These are phyloP conservation scores for Ustilago hordei DNA, from an alignment of 1,284 basidiomycete genomes.

Conservation along the genomic window DNA sequence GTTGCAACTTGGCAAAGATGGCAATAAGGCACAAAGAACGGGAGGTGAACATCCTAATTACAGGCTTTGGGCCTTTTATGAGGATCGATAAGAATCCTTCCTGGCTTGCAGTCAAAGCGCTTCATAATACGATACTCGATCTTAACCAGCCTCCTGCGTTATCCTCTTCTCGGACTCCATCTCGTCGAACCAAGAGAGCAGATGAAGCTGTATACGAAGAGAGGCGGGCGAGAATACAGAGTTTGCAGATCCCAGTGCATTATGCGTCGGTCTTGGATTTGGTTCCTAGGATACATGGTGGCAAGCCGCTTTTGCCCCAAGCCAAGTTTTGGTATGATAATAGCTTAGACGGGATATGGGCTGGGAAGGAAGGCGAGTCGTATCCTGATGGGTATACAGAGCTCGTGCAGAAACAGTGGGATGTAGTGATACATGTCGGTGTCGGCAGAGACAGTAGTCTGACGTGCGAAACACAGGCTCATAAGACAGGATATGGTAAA, in stretches of 20 bases:
- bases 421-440: constrained; percentile 51
- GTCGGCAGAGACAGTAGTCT: constrained; percentile 33
- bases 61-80: constrained; percentile 52
- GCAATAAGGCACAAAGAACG: constrained; percentile 11
- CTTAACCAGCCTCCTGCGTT: not conserved
- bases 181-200: not conserved
- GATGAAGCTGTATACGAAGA: not conserved
- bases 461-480: constrained; percentile 45
- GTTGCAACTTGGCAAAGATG: constrained; percentile 1
- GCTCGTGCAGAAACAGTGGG: constrained; percentile 10
- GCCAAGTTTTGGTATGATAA: constrained; percentile 41
- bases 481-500: constrained; percentile 40
- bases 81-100: constrained; percentile 41
- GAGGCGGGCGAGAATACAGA: constrained; percentile 30
- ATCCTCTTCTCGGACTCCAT: not conserved
- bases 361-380: not conserved
- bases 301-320: not conserved
- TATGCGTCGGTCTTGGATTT: constrained; percentile 43
- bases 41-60: constrained; percentile 43
- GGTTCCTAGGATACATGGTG: constrained; percentile 35
- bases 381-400: constrained; percentile 39
- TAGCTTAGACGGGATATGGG: constrained; percentile 11
- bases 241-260: constrained; percentile 43
- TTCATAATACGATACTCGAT: constrained; percentile 33
- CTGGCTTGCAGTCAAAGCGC: constrained; percentile 44